Percentiles rank a stretch among this genome's conserved stretches.
These are phyloP conservation scores for Parsonsia alboflavescens DNA, from an alignment of 257 asterid species.

Conservation along the genomic window DNA sequence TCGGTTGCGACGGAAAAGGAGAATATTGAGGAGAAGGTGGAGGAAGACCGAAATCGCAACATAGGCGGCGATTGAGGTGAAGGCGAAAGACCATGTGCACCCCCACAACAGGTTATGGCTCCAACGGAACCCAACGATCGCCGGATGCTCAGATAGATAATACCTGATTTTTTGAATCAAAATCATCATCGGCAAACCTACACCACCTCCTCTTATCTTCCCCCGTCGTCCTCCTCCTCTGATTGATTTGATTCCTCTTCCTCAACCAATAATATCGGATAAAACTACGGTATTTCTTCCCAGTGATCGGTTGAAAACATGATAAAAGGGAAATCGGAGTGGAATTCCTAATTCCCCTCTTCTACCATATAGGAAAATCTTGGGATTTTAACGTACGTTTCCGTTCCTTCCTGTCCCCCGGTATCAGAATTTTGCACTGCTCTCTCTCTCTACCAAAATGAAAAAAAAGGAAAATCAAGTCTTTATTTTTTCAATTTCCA, in stretches of 20 bases:
- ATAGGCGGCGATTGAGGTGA: constrained; percentile 61
- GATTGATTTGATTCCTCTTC: neutral
- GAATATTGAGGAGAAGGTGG: constrained; percentile 44
- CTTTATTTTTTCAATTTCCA: too few relatives aligned
- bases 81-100: constrained; percentile 70
- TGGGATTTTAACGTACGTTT: neutral
- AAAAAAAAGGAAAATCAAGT: neutral
- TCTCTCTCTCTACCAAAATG: neutral
- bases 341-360: neutral
- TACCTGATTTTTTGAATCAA: constrained; percentile 28
- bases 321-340: neutral
- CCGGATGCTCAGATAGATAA: constrained; percentile 77
- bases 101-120: constrained; percentile 64
- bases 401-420: neutral
- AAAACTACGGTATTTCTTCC: neutral
- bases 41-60: constrained; percentile 40
- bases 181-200: constrained; percentile 20
- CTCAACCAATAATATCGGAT: neutral
- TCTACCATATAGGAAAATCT: neutral
- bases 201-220: neutral
- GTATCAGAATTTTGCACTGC: neutral
- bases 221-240: neutral
- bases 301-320: neutral
- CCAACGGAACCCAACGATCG: constrained; percentile 78
- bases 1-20: constrained; percentile 43